Percentiles rank a stretch among this genome's conserved stretches.
phyloP scores from a whole-genome alignment of 2,329 filamentous ascomycete genomes.

The Ascosphaera apis region DNA sequence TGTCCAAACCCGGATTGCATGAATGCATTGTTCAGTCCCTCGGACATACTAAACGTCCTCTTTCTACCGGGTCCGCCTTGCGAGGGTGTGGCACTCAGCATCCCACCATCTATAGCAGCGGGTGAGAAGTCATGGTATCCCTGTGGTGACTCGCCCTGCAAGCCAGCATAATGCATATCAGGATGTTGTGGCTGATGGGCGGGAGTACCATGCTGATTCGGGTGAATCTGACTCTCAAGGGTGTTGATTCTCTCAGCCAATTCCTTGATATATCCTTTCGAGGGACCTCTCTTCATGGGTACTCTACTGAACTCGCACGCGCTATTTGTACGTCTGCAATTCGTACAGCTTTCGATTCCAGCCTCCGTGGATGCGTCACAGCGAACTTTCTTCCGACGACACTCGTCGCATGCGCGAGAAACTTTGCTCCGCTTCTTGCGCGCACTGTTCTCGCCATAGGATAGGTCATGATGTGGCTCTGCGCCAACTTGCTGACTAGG shows the following conservation, averaged over 20 bases:
- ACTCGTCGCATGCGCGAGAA: conserved; percentile 73
- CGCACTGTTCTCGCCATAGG: conserved; percentile 36
- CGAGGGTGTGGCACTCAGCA: conserved; percentile 6
- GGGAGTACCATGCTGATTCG: conserved; percentile 12
- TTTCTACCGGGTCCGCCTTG: conserved; percentile 17
- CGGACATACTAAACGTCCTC: conserved; percentile 26
- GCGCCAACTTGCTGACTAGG: conserved; percentile 21
- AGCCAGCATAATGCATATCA: conserved; percentile 13
- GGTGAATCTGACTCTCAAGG: conserved; percentile 52
- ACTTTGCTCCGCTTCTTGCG: conserved; percentile 66
- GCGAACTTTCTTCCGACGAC: conserved; percentile 66
- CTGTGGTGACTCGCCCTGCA: conserved; percentile 13
- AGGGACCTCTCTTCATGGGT: conserved; percentile 70
- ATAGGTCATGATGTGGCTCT: conserved; percentile 24
- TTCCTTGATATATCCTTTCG: conserved; percentile 83
- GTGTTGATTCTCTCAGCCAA: conserved; percentile 63
- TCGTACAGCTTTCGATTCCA: conserved; percentile 52
- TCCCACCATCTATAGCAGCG: conserved; percentile 17
- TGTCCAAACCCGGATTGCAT: conserved; percentile 10
- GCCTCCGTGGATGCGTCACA: conserved; percentile 62
- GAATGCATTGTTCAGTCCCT: conserved; percentile 21
- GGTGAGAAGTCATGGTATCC: conserved; percentile 31
- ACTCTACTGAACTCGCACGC: conserved; percentile 66
- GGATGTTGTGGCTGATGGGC: conserved; percentile 20
- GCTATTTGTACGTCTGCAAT: conserved; percentile 55